Evolutionary conservation across 177 flowering plant species (phyloP).

Genomic region (Vitis hybrid): DNA sequence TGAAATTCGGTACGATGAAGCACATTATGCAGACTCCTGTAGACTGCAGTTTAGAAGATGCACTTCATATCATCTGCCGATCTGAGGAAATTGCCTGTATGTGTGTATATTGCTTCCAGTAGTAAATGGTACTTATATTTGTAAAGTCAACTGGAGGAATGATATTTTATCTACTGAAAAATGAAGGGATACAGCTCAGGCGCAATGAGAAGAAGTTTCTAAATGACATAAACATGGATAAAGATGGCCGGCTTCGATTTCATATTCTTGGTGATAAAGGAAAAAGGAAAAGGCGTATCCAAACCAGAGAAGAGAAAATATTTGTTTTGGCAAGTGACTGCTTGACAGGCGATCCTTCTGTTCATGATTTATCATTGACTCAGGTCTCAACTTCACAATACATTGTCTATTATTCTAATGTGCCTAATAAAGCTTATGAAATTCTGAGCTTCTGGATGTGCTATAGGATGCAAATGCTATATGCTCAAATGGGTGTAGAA

Average conservation of each 20-base stretch:
- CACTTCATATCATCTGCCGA: slow-evolving; percentile 65
- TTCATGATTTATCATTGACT: slow-evolving; percentile 81
- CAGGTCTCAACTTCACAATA: slow-evolving; percentile 53
- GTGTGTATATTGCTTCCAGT: slow-evolving; percentile 28
- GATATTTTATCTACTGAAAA: slow-evolving; percentile 25
- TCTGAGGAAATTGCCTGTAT: slow-evolving; percentile 91
- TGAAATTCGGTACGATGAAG: slow-evolving; percentile 92
- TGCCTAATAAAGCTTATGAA: slow-evolving; percentile 5
- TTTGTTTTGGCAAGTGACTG: slow-evolving; percentile 90
- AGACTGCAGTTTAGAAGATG: slow-evolving; percentile 82
- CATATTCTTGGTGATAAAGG: slow-evolving; percentile 83
- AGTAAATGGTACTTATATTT: background rate
- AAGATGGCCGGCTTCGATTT: slow-evolving; percentile 83
- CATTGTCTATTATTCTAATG: background rate
- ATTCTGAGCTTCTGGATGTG: slow-evolving; percentile 8
- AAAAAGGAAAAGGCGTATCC: slow-evolving; percentile 87
- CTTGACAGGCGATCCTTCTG: slow-evolving; percentile 90
- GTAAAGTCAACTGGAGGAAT: slow-evolving; percentile 13
- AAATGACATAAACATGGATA: slow-evolving; percentile 84
- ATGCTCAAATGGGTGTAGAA: slow-evolving; percentile 87
- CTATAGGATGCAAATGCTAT: slow-evolving; percentile 79
- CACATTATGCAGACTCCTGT: slow-evolving; percentile 70
- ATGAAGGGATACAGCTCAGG: slow-evolving; percentile 97
- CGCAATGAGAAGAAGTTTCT: slow-evolving; percentile 96
- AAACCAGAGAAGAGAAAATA: slow-evolving; percentile 93